Conservation (phyloP, 2,329 filamentous ascomycete genomes). For the Magnaporthiopsis incrustans region DNA sequence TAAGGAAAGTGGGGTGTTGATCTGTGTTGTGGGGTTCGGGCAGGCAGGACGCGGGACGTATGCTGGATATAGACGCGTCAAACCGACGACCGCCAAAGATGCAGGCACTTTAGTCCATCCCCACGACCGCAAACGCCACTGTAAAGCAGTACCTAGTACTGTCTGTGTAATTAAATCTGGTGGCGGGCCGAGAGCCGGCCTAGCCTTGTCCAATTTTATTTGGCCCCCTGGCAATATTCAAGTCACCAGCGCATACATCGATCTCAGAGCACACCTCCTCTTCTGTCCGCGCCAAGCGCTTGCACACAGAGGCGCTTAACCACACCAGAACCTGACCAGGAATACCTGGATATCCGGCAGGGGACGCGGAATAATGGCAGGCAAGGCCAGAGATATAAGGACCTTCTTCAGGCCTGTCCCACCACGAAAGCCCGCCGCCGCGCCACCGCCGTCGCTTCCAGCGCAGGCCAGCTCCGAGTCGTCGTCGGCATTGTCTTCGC, state of each 20-base stretch:
- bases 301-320: no score
- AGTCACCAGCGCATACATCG: neutral
- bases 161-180: neutral
- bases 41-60: neutral
- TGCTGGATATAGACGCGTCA: neutral
- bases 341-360: neutral
- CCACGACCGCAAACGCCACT: neutral
- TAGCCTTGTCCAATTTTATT: neutral
- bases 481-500: slow-evolving; percentile 7
- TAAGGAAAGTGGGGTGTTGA: no score
- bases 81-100: neutral
- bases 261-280: no score
- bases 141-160: neutral
- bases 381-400: slow-evolving; percentile 1
- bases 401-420: slow-evolving; percentile 28
- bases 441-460: slow-evolving; percentile 5
- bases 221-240: no score
- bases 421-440: slow-evolving; percentile 1
- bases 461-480: neutral
- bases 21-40: neutral
- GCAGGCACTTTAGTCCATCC: neutral
- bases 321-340: no score
- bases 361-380: neutral
- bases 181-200: neutral
- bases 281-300: neutral